phyloP scores from a whole-genome alignment of 1,139 yeast genomes.

The Geotrichum fermentans region DNA sequence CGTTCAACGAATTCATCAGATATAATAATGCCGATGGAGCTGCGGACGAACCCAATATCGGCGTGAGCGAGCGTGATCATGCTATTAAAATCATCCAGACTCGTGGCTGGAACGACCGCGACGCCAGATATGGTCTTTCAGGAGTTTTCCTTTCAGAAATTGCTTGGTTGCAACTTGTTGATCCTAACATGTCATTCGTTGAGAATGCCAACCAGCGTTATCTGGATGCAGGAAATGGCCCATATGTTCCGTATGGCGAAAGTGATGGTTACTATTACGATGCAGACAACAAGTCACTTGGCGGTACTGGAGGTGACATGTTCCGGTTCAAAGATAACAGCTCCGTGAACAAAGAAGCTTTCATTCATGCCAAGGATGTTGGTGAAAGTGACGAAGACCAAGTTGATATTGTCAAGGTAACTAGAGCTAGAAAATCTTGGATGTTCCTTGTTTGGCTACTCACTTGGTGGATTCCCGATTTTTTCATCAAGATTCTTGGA shows the following conservation, averaged over 20 bases:
- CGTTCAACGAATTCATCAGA: constrained; percentile 39
- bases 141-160: constrained; percentile 41
- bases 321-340: constrained; percentile 35
- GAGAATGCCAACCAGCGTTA: constrained; percentile 30
- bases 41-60: constrained; percentile 22
- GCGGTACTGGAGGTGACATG: constrained; percentile 39
- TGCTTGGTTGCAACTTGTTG: constrained; percentile 42
- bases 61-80: constrained; percentile 35
- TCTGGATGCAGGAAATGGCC: constrained; percentile 28
- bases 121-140: constrained; percentile 40
- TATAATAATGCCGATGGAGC: constrained; percentile 29
- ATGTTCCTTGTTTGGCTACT: constrained; percentile 38
- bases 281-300: constrained; percentile 35
- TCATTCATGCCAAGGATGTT: constrained; percentile 33
- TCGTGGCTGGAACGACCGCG: constrained; percentile 39
- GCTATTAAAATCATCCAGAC: constrained; percentile 33
- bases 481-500: constrained; percentile 34
- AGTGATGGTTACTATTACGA: constrained; percentile 35
- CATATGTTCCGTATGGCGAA: constrained; percentile 27
- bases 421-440: constrained; percentile 37
- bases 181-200: constrained; percentile 39
- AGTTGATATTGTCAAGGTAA: constrained; percentile 30
- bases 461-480: constrained; percentile 43
- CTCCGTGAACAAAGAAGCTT: constrained; percentile 30
- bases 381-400: constrained; percentile 32